Base-by-base conservation (phyloP, 345 rosid genomes). In the Salix exigua region DNA sequence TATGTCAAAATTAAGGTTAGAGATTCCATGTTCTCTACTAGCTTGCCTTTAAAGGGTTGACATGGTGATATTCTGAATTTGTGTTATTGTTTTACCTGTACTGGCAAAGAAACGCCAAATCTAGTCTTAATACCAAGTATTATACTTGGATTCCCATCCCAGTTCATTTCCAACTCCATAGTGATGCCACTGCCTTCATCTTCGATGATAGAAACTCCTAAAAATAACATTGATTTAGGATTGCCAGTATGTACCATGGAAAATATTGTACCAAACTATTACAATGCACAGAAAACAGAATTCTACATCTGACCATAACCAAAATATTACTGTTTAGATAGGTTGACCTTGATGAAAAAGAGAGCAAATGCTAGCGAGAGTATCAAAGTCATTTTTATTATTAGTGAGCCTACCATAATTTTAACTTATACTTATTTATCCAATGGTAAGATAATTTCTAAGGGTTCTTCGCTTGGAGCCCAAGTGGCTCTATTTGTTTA, bases 121-220 rank as follows among this genome's bases (percentile, higher is more conserved):
- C 81, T 82, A 38, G 84, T 82, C 75, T 82, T 82, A 51, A 82
- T 78, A 48, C 23, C 84, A 65, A 82, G 84, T 70, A 82, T 26
- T 64, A 82, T 82, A 68, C 74, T 82, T 19, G 84, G 84, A 78
- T 82, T 82, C 65, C 84, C 84, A 66, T 82, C 84, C 84, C 84
- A 82, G 21, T 74, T 82, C 84, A 82, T 74, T 82, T 82, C 84
- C 84, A 82, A 73, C 81, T 82, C 84, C 84, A 82, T 77, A 7
- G 84, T 82, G 21, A 82, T 70, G 68, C 81, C 79, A 74, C 44
- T 71, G 28, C 73, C 72, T 16, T 70, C 81, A 70, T 71, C 78
- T 77, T 82, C 84, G 48, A 82, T 65, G 72, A 82, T 71, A 53
- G 81, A 77, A 77, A 82, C 75, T 48, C 84, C 84, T 82, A 71